A percentile compares a stretch with the other conserved stretches of the same genome.
Evolutionary conservation across 176 grass and related monocot species (phyloP).

Genomic region (Cenchrus americanus): DNA sequence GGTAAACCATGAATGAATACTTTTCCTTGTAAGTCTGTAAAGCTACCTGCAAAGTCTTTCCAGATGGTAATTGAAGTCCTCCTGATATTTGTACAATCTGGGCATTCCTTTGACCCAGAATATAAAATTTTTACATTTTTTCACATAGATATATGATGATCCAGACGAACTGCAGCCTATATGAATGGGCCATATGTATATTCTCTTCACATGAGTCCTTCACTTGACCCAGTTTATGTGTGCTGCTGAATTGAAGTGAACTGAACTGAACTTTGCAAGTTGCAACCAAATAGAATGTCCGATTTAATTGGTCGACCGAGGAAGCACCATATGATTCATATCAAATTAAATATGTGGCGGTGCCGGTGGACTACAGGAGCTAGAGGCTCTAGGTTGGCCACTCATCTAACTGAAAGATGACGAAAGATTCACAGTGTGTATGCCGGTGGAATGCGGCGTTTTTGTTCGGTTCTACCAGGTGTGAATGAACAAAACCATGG

Average conservation of each 20-base stretch:
- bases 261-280: background rate
- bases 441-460: background rate
- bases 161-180: no score
- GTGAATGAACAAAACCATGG: background rate
- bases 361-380: background rate
- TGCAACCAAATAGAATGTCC: background rate
- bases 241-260: background rate
- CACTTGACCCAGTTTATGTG: background rate
- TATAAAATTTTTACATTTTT: background rate
- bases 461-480: background rate
- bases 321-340: background rate
- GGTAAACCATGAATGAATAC: constrained; percentile 3
- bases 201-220: background rate
- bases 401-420: background rate
- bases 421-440: background rate
- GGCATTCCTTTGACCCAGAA: no score
- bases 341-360: background rate
- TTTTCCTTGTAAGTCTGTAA: background rate
- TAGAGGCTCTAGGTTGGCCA: background rate
- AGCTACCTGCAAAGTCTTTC: background rate
- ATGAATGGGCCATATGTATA: background rate
- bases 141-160: background rate
- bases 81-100: background rate
- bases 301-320: background rate
- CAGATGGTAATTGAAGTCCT: background rate